Evolutionary conservation across 2,329 filamentous ascomycete species (phyloP).

Genomic region (Metarhizium robertsii): DNA sequence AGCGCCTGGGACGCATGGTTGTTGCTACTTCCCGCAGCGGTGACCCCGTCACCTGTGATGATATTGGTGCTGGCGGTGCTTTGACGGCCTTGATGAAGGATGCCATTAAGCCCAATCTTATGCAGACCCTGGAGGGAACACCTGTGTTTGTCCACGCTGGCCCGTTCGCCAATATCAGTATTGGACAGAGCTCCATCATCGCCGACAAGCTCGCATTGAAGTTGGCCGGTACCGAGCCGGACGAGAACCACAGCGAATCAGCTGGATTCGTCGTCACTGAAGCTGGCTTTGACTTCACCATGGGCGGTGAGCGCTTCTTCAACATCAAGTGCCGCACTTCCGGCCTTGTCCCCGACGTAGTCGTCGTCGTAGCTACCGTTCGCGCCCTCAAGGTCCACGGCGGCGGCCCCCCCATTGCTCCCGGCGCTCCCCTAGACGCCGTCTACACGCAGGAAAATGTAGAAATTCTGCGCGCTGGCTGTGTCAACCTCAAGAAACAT

Average conservation of each 20-base stretch:
- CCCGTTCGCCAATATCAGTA: slow-evolving; percentile 96
- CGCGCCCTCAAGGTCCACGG: slow-evolving; percentile 95
- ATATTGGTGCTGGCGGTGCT: slow-evolving; percentile 86
- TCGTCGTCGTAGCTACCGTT: slow-evolving; percentile 91
- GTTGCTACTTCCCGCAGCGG: slow-evolving; percentile 78
- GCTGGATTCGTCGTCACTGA: slow-evolving; percentile 93
- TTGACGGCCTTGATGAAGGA: slow-evolving; percentile 94
- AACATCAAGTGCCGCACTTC: slow-evolving; percentile 99
- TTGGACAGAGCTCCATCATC: slow-evolving; percentile 90
- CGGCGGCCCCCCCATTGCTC: slow-evolving; percentile 85
- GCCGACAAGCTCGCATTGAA: slow-evolving; percentile 94
- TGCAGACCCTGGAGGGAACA: slow-evolving; percentile 96
- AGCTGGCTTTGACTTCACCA: slow-evolving; percentile 98
- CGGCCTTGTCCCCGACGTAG: slow-evolving; percentile 83
- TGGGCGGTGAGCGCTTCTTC: slow-evolving; percentile 99
- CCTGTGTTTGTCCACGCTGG: slow-evolving; percentile 96
- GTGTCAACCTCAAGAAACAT: slow-evolving; percentile 92
- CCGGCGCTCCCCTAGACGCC: slow-evolving; percentile 73
- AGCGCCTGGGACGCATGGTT: slow-evolving; percentile 91
- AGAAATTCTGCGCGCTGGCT: slow-evolving; percentile 80
- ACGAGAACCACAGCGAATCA: slow-evolving; percentile 75
- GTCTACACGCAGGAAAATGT: slow-evolving; percentile 93
- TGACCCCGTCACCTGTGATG: slow-evolving; percentile 91
- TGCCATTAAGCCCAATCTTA: slow-evolving; percentile 96
- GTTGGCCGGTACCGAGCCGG: slow-evolving; percentile 85